phyloP scores from a whole-genome alignment of 2,329 filamentous ascomycete species.

The Aureobasidium sp. region DNA sequence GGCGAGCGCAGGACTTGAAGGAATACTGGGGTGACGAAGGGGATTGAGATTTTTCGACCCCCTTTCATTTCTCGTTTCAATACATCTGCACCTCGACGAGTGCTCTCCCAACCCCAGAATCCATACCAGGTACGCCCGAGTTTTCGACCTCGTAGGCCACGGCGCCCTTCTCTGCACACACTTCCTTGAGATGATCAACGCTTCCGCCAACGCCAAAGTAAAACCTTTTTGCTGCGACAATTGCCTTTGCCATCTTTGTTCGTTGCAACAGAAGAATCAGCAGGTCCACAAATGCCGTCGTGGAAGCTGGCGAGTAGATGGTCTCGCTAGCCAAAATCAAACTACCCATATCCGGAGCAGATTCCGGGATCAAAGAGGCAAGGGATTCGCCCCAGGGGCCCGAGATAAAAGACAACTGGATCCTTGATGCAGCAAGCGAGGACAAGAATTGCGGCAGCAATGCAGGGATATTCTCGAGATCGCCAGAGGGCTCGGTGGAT shows the following conservation, averaged over 20 bases:
- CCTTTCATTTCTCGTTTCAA: not conserved
- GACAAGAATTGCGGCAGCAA: constrained; percentile 53
- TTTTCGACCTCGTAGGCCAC: constrained; percentile 45
- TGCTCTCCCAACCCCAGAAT: constrained; percentile 39
- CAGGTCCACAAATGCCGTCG: constrained; percentile 61
- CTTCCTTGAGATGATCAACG: constrained; percentile 61
- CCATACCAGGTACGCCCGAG: constrained; percentile 36
- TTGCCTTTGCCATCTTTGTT: constrained; percentile 51
- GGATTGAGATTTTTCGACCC: not conserved
- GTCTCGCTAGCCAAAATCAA: constrained; percentile 71
- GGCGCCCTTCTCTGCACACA: constrained; percentile 35
- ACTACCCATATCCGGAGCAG: constrained; percentile 33
- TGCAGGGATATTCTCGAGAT: constrained; percentile 56
- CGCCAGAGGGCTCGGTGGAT: constrained; percentile 26
- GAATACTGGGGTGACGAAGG: constrained; percentile 44
- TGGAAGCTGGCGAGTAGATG: constrained; percentile 70
- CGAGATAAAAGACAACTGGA: constrained; percentile 61
- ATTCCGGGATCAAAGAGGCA: constrained; percentile 47
- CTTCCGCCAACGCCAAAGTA: constrained; percentile 84
- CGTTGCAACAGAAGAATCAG: constrained; percentile 52
- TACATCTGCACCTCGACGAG: constrained; percentile 41
- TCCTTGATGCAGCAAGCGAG: constrained; percentile 44
- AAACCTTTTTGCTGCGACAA: constrained; percentile 69
- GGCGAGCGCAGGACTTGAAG: constrained; percentile 47
- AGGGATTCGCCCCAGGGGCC: constrained; percentile 65